Evolutionary conservation across 768 basidiomycete genomes (phyloP).

Genomic region (Mycena pura): DNA sequence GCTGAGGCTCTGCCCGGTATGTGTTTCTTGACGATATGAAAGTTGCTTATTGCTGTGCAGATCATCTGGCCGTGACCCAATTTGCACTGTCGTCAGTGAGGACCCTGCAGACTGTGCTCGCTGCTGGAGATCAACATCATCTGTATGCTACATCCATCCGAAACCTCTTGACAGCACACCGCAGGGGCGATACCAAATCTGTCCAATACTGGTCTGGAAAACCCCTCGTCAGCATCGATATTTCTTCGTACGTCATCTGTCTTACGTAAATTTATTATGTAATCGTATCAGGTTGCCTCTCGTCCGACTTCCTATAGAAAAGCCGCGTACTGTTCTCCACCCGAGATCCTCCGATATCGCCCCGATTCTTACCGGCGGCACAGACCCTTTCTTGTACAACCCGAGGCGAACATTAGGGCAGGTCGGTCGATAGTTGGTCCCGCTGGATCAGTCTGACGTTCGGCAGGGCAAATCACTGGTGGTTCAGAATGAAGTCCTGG

Average conservation of each 20-base stretch:
- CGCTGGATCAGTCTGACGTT: conserved; percentile 2
- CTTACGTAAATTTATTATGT: conserved; percentile 8
- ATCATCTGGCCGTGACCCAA: conserved; percentile 84
- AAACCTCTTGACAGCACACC: conserved; percentile 75
- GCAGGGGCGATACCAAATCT: conserved; percentile 74
- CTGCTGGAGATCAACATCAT: conserved; percentile 80
- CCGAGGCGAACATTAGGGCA: conserved; percentile 72
- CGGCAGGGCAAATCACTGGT: conserved; percentile 65
- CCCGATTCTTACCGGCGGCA: conserved; percentile 62
- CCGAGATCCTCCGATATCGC: conserved; percentile 45
- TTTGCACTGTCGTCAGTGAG: conserved; percentile 90
- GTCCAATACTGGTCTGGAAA: conserved; percentile 90
- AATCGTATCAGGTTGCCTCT: conserved; percentile 64
- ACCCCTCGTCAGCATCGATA: conserved; percentile 78
- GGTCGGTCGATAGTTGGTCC: conserved; percentile 45
- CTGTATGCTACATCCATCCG: conserved; percentile 73
- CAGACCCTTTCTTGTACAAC: conserved; percentile 92
- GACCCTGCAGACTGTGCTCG: conserved; percentile 70
- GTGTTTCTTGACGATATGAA: conserved; percentile 26
- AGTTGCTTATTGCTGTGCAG: conserved; percentile 46
- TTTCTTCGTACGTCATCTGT: conserved; percentile 67
- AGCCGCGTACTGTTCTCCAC: conserved; percentile 62
- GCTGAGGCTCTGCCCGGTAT: conserved; percentile 90
- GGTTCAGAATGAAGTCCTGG: conserved; percentile 83
- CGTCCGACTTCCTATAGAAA: conserved; percentile 76